Evolutionary conservation across 106 monocot genomes (phyloP), one percentile per base, ranked within the genome.

Genomic region (Allium fistulosum): DNA sequence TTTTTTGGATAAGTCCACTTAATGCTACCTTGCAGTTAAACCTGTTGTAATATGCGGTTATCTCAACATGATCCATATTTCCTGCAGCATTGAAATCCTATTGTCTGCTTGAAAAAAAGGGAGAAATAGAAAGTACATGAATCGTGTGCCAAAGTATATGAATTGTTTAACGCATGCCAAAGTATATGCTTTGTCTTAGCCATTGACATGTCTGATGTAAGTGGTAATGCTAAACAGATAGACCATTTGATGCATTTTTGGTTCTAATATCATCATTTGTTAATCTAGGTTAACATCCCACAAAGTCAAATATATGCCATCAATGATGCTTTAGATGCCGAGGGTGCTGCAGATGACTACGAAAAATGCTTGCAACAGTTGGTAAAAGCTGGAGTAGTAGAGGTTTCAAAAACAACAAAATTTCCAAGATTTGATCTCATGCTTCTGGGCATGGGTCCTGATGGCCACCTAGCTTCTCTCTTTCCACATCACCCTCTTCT

Each of bases 391-490:
- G 79, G 79, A 7, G 73, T 82, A 14, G 14, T 88, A n/a, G 58
- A 71, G n/a, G 22, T 74, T 57, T 77, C 75, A 53, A 4, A 67
- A 15, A 6, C 77, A 7, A 74, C 77, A 27, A 82, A 79, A 22
- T 80, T 85, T 56, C 89, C 89, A 10, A 72, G 66, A 56, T 89
- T 89, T 70, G 82, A 89, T 77, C 82, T 89, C 22, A 82, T 89
- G 89, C 72, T 89, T 1, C 56, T 89, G 22, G 89, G 85, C 51
- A 89, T 89, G 80, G 89, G 89, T 15, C 89, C 78, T 0, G 89
- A 89, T 71, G 89, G 89, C 6, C 89, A 89, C 22, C 18, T 85
- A 51, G 89, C 89, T 15, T 89, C 89, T 5, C 89, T 89, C 37
- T 89, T 89, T 74, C 89, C 89, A 1, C 51, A 68, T 4, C 89